Base-by-base conservation (phyloP, 2,329 filamentous ascomycete genomes). In the Talaromyces amestolkiae region DNA sequence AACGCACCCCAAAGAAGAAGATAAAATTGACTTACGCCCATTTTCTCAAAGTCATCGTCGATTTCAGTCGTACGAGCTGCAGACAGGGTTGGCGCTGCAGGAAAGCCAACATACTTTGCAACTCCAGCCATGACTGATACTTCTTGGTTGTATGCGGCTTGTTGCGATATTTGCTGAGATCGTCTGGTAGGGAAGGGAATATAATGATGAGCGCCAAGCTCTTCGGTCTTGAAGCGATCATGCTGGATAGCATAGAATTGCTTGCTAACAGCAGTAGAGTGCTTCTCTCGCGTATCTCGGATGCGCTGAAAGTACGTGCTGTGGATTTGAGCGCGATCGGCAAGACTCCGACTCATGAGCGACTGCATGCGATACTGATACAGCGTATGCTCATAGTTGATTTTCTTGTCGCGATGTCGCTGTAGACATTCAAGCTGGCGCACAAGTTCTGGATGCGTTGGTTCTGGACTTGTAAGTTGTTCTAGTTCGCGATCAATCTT, bases 81-180 rank as follows among this genome's bases (percentile, higher is more conserved):
- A 65, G 84, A 84, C 78, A 99, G 89, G 39, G 91, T 85, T 22
- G 95, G 95, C n/a, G 93, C 95, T 37, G 94, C 93, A 41, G 95
- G 95, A 79, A 99, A 99, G 27, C 95, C 95, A 73, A 96, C 89
- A 76, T 97, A 93, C 79, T 97, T 98, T 41, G 94, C 93, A 61
- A 98, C 85, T 43, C 94, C 94, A 6, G 93, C 89, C 65, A 99
- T 81, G 33, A 97, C 87, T 0, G 93, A 96, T 4, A 99, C 93
- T 76, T 99, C 95, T 69, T 90, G 91, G 76, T 97, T 98, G 81
- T 98, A 98, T 56, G 93, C 91, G 59, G 93, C 86, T 71, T 96
- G 93, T 68, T 97, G 91, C 68, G 87, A 85, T 67, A 96, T 86
- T 72, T 94, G 91, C 72, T 93, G 89, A 33, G 89, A 86, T 67